These are phyloP conservation scores for Coemansia asiatica DNA, from an alignment of 192 early-diverging fungal species.

Conservation along the genomic window DNA sequence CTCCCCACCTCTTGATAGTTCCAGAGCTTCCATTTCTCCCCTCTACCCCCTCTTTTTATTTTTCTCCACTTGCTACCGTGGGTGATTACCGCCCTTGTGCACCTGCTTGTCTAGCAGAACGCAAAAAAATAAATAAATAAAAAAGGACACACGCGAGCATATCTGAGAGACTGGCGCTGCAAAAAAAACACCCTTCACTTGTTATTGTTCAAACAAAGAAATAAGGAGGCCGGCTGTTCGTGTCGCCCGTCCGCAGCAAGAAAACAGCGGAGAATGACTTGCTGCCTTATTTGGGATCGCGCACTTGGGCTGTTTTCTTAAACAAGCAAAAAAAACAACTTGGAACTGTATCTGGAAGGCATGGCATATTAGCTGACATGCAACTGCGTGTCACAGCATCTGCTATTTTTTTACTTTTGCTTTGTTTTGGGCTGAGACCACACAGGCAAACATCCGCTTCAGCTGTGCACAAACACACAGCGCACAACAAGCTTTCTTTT, in stretches of 20 bases:
- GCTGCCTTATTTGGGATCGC: not conserved
- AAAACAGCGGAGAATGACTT: not conserved
- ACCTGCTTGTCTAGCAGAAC: not conserved
- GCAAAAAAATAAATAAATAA: not conserved
- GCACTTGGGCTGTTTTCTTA: not conserved
- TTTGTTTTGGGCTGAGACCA: not conserved
- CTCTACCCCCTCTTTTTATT: not conserved
- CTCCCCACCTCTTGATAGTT: not conserved
- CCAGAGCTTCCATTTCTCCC: not conserved
- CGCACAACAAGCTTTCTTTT: not conserved
- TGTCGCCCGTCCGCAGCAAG: not conserved
- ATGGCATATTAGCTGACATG: conserved; percentile 7
- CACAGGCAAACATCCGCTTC: not conserved
- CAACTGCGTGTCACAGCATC: not conserved
- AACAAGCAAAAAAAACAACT: conserved; percentile 1
- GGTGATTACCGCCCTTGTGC: not conserved
- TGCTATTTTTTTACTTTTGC: not conserved
- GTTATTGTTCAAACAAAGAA: not conserved
- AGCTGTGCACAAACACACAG: not conserved
- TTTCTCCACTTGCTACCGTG: not conserved
- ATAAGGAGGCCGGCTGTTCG: not conserved
- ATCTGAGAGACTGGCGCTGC: not conserved
- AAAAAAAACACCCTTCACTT: not conserved
- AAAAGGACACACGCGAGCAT: conserved; percentile 7
- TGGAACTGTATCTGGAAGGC: conserved; percentile 6